phyloP scores from a whole-genome alignment of 192 early-diverging fungal genomes.

The Backusella tarrabulga region DNA sequence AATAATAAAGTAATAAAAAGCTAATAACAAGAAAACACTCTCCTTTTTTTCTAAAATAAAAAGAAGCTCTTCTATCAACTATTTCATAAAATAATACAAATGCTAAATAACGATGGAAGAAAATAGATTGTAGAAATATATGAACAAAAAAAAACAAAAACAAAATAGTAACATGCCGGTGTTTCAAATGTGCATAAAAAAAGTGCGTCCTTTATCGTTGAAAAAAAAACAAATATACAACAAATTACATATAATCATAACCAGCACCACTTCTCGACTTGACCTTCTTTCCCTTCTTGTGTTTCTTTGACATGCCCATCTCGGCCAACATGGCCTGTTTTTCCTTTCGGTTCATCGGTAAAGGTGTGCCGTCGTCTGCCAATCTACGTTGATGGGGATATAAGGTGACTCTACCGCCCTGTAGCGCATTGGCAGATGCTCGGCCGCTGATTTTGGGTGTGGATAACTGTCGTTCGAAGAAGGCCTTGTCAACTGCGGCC shows the following conservation, averaged over 20 bases:
- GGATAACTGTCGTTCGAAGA: constrained; percentile 40
- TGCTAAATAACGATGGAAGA: no score
- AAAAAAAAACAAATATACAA: neutral
- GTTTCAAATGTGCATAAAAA: neutral
- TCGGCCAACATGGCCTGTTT: constrained; percentile 19
- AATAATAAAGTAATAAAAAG: neutral
- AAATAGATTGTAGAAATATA: neutral
- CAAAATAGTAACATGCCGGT: neutral
- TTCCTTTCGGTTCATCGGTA: constrained; percentile 30
- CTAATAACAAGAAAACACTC: neutral
- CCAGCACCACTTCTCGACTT: constrained; percentile 73
- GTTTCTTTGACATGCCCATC: constrained; percentile 52
- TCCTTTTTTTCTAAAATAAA: neutral
- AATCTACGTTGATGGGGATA: constrained; percentile 59
- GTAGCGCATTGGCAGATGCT: constrained; percentile 24
- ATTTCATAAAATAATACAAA: no score
- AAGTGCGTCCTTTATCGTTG: neutral
- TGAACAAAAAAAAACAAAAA: neutral
- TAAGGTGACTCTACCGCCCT: constrained; percentile 53
- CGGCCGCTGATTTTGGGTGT: constrained; percentile 39
- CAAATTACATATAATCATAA: constrained; percentile 37
- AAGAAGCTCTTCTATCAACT: neutral
- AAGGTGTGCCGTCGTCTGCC: constrained; percentile 46
- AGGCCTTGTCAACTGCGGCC: constrained; percentile 51
- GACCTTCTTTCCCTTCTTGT: constrained; percentile 77